Evolutionary conservation across 2,329 filamentous ascomycete genomes (phyloP).

Genomic region (Monosporascus sp.): DNA sequence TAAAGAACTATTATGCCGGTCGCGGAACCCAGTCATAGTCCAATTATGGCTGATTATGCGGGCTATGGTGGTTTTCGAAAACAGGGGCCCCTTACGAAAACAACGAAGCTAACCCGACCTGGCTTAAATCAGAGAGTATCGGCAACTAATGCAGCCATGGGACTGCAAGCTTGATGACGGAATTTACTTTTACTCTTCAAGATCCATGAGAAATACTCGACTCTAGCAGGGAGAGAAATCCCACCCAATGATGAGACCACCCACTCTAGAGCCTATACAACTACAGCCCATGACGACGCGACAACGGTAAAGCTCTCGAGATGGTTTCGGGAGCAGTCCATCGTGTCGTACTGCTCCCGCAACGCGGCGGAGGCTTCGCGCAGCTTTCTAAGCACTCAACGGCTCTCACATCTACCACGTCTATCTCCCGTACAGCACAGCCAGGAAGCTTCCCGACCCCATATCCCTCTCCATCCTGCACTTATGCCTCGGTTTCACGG

Average conservation of each 20-base stretch:
- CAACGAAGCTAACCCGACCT: no score
- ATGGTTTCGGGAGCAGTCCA: constrained; percentile 48
- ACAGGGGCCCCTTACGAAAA: no score
- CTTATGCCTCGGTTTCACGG: not conserved
- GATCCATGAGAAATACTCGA: no score
- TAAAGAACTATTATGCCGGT: no score
- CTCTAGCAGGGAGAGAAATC: not conserved
- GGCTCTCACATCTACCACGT: constrained; percentile 5
- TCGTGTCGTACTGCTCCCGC: constrained; percentile 42
- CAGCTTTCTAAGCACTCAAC: constrained; percentile 14
- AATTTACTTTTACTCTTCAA: no score
- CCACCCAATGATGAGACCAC: constrained; percentile 7
- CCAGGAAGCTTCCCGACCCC: constrained; percentile 3
- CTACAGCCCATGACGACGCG: constrained; percentile 15
- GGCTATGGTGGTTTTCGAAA: no score
- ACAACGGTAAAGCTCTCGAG: constrained; percentile 20
- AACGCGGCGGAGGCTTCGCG: constrained; percentile 33
- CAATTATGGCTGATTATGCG: no score
- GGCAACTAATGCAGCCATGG: no score
- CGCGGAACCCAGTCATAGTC: no score
- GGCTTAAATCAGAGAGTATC: no score
- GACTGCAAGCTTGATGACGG: no score
- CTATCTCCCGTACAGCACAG: constrained; percentile 3
- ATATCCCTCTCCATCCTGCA: not conserved
- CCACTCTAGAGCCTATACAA: not conserved